phyloP scores from a whole-genome alignment of 176 grass and related monocot genomes.

The Oryza australiensis region DNA sequence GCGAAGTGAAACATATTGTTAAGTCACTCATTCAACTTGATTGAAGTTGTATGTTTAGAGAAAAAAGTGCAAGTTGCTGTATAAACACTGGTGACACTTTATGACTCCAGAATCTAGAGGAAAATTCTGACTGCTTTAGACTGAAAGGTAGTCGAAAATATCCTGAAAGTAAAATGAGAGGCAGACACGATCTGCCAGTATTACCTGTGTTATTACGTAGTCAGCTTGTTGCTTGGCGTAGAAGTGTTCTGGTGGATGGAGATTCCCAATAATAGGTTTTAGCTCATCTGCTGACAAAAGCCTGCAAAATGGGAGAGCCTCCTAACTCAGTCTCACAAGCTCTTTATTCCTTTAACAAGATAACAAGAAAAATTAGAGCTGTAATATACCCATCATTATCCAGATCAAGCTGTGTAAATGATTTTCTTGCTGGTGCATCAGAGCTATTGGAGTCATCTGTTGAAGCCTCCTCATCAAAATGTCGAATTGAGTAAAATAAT shows the following conservation, averaged over 20 bases:
- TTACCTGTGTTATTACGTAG: constrained; percentile 86
- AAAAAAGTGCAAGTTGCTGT: constrained; percentile 22
- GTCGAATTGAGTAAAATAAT: constrained; percentile 77
- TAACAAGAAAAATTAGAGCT: constrained; percentile 16
- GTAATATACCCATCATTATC: constrained; percentile 86
- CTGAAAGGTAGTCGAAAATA: not conserved
- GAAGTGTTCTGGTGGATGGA: constrained; percentile 79
- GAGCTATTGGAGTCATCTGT: constrained; percentile 57
- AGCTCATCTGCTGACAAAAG: constrained; percentile 80
- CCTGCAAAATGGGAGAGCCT: constrained; percentile 48
- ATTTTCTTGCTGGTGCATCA: constrained; percentile 80
- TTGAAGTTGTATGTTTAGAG: not conserved
- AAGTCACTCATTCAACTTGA: constrained; percentile 22
- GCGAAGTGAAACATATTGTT: not conserved
- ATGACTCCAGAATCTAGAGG: not conserved
- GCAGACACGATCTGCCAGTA: not conserved
- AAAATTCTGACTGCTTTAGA: constrained; percentile 6
- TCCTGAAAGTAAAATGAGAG: constrained; percentile 21
- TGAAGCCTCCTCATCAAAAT: constrained; percentile 64
- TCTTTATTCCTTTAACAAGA: constrained; percentile 16
- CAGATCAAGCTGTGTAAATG: constrained; percentile 80
- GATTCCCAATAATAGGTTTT: constrained; percentile 65
- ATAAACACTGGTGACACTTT: not conserved
- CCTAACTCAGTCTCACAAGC: constrained; percentile 17
- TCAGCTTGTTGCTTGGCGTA: constrained; percentile 96